Conservation (phyloP, 2,329 filamentous ascomycete genomes). For the Aspergillus fischeri region DNA sequence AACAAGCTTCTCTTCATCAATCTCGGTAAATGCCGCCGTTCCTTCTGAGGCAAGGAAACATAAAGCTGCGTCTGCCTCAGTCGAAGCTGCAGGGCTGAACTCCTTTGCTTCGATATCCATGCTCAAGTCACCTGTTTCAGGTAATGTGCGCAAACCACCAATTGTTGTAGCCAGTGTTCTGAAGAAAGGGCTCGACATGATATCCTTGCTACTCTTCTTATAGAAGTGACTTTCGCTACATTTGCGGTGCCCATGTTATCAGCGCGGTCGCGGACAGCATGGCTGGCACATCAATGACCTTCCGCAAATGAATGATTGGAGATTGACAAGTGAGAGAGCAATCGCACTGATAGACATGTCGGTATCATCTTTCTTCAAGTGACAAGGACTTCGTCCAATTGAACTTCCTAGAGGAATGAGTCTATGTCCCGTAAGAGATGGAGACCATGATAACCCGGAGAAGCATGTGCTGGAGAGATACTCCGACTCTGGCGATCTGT, state of each 20-base stretch:
- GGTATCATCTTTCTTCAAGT: background rate
- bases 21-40: slow-evolving; percentile 21
- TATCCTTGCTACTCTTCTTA: background rate
- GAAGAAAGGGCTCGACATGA: background rate
- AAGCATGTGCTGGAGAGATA: background rate
- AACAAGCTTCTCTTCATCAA: slow-evolving; percentile 30
- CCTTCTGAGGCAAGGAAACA: slow-evolving; percentile 28
- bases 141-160: background rate
- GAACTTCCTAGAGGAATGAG: background rate
- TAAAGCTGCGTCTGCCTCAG: slow-evolving; percentile 35
- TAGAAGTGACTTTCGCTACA: background rate
- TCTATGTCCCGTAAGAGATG: background rate
- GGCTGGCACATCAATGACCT: background rate
- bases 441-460: background rate
- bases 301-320: background rate
- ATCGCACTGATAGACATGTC: background rate
- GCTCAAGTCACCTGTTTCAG: no score
- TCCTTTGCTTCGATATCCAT: slow-evolving; percentile 16
- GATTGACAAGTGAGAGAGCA: background rate
- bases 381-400: background rate
- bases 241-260: background rate
- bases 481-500: background rate
- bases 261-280: background rate
- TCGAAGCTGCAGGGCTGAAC: slow-evolving; percentile 3
- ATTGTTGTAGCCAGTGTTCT: background rate